Percentiles rank a stretch among this genome's conserved stretches.
These are phyloP conservation scores for Daldinia decipiens DNA, from an alignment of 495 filamentous ascomycete species.

Conservation along the genomic window DNA sequence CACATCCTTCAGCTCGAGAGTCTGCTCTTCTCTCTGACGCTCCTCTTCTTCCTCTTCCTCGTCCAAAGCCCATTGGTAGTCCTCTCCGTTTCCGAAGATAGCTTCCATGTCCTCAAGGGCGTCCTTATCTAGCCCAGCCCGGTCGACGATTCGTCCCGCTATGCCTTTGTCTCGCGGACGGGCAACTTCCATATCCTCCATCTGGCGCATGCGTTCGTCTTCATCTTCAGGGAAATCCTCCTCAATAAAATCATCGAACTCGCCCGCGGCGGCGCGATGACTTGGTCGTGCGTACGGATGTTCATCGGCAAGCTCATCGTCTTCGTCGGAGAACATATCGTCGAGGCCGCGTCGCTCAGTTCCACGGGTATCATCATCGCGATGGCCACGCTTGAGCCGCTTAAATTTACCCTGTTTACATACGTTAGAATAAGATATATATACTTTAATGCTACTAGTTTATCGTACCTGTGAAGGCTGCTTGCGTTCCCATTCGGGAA, in stretches of 20 bases:
- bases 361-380: slow-evolving; percentile 71
- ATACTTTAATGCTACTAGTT: not conserved
- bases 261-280: slow-evolving; percentile 72
- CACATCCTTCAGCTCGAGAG: slow-evolving; percentile 93
- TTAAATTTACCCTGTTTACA: slow-evolving; percentile 85
- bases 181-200: slow-evolving; percentile 88
- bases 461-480: slow-evolving; percentile 67
- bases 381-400: slow-evolving; percentile 90
- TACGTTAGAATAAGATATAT: slow-evolving; percentile 40
- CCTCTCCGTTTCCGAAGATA: slow-evolving; percentile 93
- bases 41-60: slow-evolving; percentile 84
- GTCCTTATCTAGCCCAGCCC: slow-evolving; percentile 85
- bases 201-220: slow-evolving; percentile 74
- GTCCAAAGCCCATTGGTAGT: slow-evolving; percentile 93
- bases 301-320: slow-evolving; percentile 76
- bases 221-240: slow-evolving; percentile 93
- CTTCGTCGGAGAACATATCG: slow-evolving; percentile 95
- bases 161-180: slow-evolving; percentile 72
- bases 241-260: slow-evolving; percentile 97
- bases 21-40: slow-evolving; percentile 70
- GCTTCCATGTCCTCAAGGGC: slow-evolving; percentile 93
- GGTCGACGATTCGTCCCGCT: slow-evolving; percentile 70
- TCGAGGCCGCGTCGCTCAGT: slow-evolving; percentile 76
- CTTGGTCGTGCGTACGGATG: slow-evolving; percentile 60
- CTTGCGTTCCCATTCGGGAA: slow-evolving; percentile 73